Evolutionary conservation across 352 stramenopile species (phyloP).

Genomic region (Pythium volutum): DNA sequence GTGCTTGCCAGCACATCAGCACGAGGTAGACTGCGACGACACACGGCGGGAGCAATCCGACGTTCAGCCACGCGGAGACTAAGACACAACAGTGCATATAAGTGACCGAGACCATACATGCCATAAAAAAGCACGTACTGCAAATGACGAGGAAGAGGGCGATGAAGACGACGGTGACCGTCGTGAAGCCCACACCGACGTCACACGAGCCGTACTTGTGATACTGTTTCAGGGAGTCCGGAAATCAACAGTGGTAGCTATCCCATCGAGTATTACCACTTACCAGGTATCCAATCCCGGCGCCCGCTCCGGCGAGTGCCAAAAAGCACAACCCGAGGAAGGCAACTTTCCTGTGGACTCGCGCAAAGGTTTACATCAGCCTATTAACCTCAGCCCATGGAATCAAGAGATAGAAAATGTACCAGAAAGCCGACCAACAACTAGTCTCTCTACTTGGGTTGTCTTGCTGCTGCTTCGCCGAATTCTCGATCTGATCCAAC

Average conservation of each 20-base stretch:
- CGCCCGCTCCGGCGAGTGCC: constrained; percentile 48
- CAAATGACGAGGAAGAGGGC: constrained; percentile 64
- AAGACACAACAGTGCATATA: neutral
- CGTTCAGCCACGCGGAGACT: constrained; percentile 76
- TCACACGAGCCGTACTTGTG: constrained; percentile 84
- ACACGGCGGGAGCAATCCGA: constrained; percentile 70
- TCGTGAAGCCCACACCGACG: constrained; percentile 75
- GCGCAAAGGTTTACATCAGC: neutral
- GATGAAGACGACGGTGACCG: constrained; percentile 81
- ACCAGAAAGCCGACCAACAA: constrained; percentile 18
- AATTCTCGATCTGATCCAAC: constrained; percentile 45
- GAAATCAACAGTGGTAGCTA: neutral
- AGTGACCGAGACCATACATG: neutral
- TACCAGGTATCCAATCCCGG: constrained; percentile 53
- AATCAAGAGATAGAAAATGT: neutral
- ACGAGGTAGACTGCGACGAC: constrained; percentile 71
- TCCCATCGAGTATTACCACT: neutral
- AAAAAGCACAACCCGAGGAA: constrained; percentile 67
- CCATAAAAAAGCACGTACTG: constrained; percentile 31
- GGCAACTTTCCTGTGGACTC: constrained; percentile 33
- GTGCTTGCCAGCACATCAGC: constrained; percentile 72
- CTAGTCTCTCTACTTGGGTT: neutral
- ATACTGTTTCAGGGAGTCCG: constrained; percentile 53
- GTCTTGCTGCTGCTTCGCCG: constrained; percentile 29
- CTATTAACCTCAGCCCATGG: neutral